Conservation (phyloP, 345 rosid genomes). For the Hibiscus mutabilis region DNA sequence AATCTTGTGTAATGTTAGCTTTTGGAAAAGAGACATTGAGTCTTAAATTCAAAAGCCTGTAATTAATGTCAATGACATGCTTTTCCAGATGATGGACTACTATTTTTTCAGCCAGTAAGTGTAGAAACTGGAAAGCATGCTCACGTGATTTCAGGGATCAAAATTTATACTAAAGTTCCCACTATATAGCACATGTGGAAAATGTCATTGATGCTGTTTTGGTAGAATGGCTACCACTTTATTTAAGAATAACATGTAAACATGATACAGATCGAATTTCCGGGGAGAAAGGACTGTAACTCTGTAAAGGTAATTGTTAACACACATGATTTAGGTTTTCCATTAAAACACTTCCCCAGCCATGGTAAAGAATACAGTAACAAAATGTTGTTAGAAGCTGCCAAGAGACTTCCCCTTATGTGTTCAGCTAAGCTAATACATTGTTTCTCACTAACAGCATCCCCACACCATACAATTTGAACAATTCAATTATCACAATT, state of each 20-base stretch:
- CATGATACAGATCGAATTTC: neutral
- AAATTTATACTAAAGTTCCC: neutral
- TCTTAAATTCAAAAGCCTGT: neutral
- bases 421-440: neutral
- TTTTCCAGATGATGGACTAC: neutral
- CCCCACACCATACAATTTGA: neutral
- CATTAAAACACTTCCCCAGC: neutral
- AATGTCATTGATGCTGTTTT: neutral
- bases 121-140: neutral
- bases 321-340: conserved; percentile 1
- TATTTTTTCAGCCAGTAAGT: neutral
- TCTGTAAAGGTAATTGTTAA: conserved; percentile 1
- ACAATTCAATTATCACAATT: neutral
- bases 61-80: neutral
- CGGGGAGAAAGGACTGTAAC: too few species aligned
- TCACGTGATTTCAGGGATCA: neutral
- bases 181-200: neutral
- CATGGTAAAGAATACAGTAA: conserved; percentile 2
- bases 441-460: neutral
- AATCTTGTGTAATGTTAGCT: neutral
- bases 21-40: conserved; percentile 13
- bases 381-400: neutral
- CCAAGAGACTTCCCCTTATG: neutral
- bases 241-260: neutral
- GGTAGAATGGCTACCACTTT: neutral